phyloP scores from a whole-genome alignment of 1,284 basidiomycete species.

The Limonomyces culmigenus region DNA sequence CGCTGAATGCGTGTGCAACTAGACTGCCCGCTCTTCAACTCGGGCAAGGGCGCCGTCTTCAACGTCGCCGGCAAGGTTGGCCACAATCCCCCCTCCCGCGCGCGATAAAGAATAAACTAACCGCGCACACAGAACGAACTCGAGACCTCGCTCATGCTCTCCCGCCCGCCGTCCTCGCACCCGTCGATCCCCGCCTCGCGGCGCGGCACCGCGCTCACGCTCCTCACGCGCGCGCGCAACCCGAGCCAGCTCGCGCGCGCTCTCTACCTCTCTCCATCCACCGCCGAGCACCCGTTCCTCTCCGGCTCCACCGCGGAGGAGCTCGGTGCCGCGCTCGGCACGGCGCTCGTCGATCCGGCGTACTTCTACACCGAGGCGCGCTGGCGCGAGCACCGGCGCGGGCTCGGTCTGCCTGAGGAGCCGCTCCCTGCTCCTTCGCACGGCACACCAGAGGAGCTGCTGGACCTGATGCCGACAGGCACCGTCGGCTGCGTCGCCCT shows the following conservation, averaged over 20 bases:
- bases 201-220: conserved; percentile 44
- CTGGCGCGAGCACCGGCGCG: conserved; percentile 60
- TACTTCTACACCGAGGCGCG: conserved; percentile 62
- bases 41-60: conserved; percentile 67
- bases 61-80: conserved; percentile 58
- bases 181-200: conserved; percentile 42
- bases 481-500: conserved; percentile 75
- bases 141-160: conserved; percentile 65
- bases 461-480: conserved; percentile 53
- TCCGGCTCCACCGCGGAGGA: conserved; percentile 48
- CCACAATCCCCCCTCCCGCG: background rate
- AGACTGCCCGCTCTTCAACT: conserved; percentile 69
- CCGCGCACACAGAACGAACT: conserved; percentile 46
- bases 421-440: conserved; percentile 16
- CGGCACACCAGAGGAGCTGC: conserved; percentile 7
- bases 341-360: conserved; percentile 45
- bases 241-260: conserved; percentile 55
- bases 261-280: conserved; percentile 45
- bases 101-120: background rate
- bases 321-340: conserved; percentile 35
- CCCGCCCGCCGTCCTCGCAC: conserved; percentile 48
- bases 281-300: conserved; percentile 51
- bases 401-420: conserved; percentile 52
- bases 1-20: too few relatives aligned
- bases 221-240: conserved; percentile 52